These are phyloP conservation scores for Stemphylium beticola DNA, from an alignment of 2,329 filamentous ascomycete species.

Conservation along the genomic window DNA sequence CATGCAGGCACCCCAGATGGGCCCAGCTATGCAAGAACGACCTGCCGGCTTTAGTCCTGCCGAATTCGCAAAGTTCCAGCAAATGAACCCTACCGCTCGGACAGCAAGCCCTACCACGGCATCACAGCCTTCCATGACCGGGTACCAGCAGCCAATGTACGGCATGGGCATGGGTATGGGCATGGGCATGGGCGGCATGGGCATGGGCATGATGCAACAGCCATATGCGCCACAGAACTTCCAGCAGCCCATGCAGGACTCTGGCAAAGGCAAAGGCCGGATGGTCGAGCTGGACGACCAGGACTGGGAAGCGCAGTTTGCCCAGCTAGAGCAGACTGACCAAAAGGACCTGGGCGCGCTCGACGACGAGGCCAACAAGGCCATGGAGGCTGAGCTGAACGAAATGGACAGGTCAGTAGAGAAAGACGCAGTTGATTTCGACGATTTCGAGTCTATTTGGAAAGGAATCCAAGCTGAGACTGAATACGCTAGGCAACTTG, in stretches of 20 bases:
- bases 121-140: constrained; percentile 52
- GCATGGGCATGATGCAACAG: constrained; percentile 55
- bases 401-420: constrained; percentile 84
- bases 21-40: constrained; percentile 67
- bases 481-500: constrained; percentile 72
- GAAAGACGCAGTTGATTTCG: constrained; percentile 80
- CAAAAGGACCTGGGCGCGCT: constrained; percentile 56
- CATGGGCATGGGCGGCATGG: constrained; percentile 52
- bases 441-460: constrained; percentile 92
- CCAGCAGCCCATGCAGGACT: constrained; percentile 53
- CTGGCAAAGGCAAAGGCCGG: constrained; percentile 79
- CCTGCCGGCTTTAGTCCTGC: constrained; percentile 71
- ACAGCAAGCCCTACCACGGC: constrained; percentile 64
- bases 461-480: constrained; percentile 80
- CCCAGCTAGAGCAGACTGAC: constrained; percentile 77
- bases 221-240: constrained; percentile 53
- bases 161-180: constrained; percentile 50
- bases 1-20: constrained; percentile 70
- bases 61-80: constrained; percentile 87
- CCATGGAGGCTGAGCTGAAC: constrained; percentile 85
- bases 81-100: constrained; percentile 63
- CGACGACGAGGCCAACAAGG: constrained; percentile 70
- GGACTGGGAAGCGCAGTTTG: constrained; percentile 97
- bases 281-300: constrained; percentile 91
- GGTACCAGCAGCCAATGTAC: constrained; percentile 62